These are phyloP conservation scores for Dendrobium catenatum DNA, from an alignment of 106 monocot genomes.

Conservation along the genomic window DNA sequence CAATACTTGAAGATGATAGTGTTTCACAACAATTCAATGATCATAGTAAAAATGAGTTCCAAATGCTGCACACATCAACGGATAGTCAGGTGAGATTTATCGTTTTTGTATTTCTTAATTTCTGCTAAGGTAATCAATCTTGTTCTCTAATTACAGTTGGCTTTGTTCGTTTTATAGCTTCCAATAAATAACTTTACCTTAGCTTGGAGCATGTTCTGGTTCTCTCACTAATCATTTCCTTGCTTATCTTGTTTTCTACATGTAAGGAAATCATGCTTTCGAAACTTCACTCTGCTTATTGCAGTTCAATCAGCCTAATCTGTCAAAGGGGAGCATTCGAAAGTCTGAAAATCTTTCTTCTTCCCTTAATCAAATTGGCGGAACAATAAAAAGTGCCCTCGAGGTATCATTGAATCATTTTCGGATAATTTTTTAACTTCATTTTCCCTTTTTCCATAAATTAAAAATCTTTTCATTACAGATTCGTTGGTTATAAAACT, in stretches of 20 bases:
- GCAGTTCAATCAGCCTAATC: constrained; percentile 43
- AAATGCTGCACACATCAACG: not conserved
- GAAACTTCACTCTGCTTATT: constrained; percentile 6
- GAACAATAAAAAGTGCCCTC: constrained; percentile 57
- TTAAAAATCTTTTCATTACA: not conserved
- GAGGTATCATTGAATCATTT: constrained; percentile 39
- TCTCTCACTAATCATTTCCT: not conserved
- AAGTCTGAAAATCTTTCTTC: constrained; percentile 51
- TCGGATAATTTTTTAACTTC: not conserved
- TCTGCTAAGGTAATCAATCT: not conserved
- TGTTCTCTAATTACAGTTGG: not conserved
- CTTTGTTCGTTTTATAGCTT: not conserved
- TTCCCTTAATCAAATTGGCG: constrained; percentile 70
- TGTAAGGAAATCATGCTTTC: not conserved
- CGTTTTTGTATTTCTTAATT: not conserved
- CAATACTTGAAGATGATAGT: constrained; percentile 14
- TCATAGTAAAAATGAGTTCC: not conserved
- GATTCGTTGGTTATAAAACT: not conserved
- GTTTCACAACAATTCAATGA: constrained; percentile 2
- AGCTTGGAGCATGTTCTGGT: not conserved
- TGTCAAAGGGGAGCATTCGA: constrained; percentile 30
- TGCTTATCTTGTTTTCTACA: not conserved
- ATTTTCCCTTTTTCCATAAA: not conserved
- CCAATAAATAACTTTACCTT: not conserved
- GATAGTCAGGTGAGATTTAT: constrained; percentile 12